A percentile compares a stretch with the other conserved stretches of the same genome.
These are phyloP conservation scores for Coccomyxa sp. DNA, from an alignment of 139 green algal species.

Conservation along the genomic window DNA sequence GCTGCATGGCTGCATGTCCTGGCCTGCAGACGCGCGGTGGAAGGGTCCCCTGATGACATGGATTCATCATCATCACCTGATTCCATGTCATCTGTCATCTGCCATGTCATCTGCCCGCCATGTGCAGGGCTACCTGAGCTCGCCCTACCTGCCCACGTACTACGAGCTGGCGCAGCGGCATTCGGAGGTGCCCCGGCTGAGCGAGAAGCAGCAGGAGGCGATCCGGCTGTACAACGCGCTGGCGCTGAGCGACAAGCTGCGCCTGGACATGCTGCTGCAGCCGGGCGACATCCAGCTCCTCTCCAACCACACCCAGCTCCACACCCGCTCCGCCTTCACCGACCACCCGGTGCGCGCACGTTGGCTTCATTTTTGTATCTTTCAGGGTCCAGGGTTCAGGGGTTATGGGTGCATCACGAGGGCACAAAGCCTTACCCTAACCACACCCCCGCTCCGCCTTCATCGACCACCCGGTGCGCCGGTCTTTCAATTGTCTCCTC, in stretches of 20 bases:
- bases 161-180: conserved; percentile 50
- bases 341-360: conserved; percentile 19
- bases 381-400: neutral
- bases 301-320: conserved; percentile 53
- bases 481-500: no score
- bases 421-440: neutral
- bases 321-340: conserved; percentile 45
- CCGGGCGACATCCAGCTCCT: conserved; percentile 65
- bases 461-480: conserved; percentile 23
- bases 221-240: conserved; percentile 43
- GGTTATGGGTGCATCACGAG: neutral
- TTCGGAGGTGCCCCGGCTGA: conserved; percentile 47
- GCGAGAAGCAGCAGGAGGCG: conserved; percentile 26
- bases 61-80: no score
- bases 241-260: conserved; percentile 36
- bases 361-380: neutral
- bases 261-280: conserved; percentile 47
- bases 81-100: no score
- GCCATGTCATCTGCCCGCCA: no score
- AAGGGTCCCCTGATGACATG: no score
- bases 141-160: conserved; percentile 42
- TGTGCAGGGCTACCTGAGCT: conserved; percentile 20
- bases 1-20: no score
- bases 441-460: conserved; percentile 49
- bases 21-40: no score